Percentiles rank a stretch among this genome's conserved stretches.
These are phyloP conservation scores for Dactylellina haptotyla DNA, from an alignment of 2,329 filamentous ascomycete species.

Conservation along the genomic window DNA sequence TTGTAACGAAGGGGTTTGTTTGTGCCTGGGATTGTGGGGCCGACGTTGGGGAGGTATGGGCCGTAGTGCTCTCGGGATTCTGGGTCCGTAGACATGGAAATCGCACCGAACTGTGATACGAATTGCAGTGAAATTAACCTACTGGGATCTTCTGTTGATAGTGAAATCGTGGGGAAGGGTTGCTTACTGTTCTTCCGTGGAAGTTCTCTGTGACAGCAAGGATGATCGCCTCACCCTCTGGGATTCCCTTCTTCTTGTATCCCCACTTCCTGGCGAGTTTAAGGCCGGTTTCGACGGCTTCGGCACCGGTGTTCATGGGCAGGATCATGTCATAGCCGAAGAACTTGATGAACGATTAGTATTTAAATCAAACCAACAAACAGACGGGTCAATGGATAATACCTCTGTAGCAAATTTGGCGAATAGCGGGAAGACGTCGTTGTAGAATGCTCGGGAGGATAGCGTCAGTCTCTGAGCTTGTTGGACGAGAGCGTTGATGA, in stretches of 20 bases:
- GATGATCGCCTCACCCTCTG: conserved; percentile 82
- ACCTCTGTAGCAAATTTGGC: conserved; percentile 88
- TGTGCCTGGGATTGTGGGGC: conserved; percentile 78
- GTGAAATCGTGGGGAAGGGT: neutral
- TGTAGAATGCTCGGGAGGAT: conserved; percentile 95
- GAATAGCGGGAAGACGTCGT: conserved; percentile 96
- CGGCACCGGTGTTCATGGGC: conserved; percentile 97
- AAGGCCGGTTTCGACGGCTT: conserved; percentile 94
- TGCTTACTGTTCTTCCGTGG: conserved; percentile 84
- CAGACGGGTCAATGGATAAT: conserved; percentile 22
- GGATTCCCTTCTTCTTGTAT: conserved; percentile 93
- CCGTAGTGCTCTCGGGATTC: conserved; percentile 98
- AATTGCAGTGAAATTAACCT: conserved; percentile 47
- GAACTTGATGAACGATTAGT: conserved; percentile 54
- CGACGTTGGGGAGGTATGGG: conserved; percentile 89
- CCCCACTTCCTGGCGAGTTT: conserved; percentile 98
- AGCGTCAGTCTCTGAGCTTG: conserved; percentile 90
- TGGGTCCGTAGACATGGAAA: conserved; percentile 93
- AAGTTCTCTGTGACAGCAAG: conserved; percentile 92
- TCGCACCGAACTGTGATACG: conserved; percentile 81
- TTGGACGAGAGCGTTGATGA: conserved; percentile 83
- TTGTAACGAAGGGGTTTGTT: conserved; percentile 85
- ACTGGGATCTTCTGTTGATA: too few relatives aligned
- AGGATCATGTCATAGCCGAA: conserved; percentile 98
- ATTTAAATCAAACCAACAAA: neutral